Base-by-base conservation (phyloP, 2,329 filamentous ascomycete genomes). In the Botrytis squamosa region DNA sequence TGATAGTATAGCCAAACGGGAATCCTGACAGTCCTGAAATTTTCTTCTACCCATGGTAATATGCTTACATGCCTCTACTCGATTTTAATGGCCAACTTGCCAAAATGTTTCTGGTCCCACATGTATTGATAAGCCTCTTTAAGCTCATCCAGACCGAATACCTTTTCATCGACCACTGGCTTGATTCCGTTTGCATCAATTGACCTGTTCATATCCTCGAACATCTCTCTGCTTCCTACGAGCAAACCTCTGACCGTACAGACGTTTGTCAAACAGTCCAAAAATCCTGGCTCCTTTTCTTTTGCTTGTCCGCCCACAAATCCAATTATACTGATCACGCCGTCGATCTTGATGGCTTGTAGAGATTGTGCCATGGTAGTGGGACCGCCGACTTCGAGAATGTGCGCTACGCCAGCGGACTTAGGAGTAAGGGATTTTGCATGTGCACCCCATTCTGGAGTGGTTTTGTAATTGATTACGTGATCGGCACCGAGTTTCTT, bases 201-300 rank as follows among this genome's bases (percentile, higher is more conserved):
- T 25, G 85, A 85, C 1, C 82, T 80, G 75, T 83, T 84, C 82
- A 88, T 86, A 16, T 87, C 86, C 79, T 88, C 85, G 81, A 88
- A 84, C 81, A 86, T 84, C 4, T 79, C 62, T 25, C 85, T 80
- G 77, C 75, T 85, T 6, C 87, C 87, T 10, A 85, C 84, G 60
- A 85, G 80, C 5, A 88, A 75, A 42, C 85, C 86, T 4, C 87
- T 81, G 10, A 83, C 82, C 0, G 83, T 87, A 79, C 84, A 84
- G 18, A 81, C 69, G 33, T 78, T 81, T 38, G 25, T 74, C 72
- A 82, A 74, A 44, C 68, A 68, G 73, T 82, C 80, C 77, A 84
- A 64, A 74, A 82, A 79, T 71, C 76, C 46, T 68, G 76, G 77
- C 74, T 80, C 72, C 64, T 69, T 57, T 25, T 81, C 72, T 72